These are phyloP conservation scores for Tardiomyces depauwii DNA, from an alignment of 1,139 yeast species.

Conservation along the genomic window DNA sequence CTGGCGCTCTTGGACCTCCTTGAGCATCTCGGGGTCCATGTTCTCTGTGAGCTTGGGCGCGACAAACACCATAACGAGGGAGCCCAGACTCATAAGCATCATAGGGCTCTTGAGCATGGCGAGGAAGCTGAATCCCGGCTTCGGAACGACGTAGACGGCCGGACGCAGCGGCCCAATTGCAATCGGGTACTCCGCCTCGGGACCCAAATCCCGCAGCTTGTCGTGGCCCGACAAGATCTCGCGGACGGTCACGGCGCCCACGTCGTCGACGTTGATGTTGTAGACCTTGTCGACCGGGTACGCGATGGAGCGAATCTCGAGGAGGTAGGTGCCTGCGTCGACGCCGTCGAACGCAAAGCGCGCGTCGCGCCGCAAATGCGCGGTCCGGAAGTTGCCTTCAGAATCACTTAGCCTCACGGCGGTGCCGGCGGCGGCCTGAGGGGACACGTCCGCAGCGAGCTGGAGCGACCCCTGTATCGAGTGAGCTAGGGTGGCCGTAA, in stretches of 20 bases:
- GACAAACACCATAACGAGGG: slow-evolving; percentile 24
- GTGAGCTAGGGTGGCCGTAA: too few species aligned
- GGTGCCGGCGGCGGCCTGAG: too few species aligned
- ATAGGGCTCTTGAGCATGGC: slow-evolving; percentile 27
- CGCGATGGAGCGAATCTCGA: slow-evolving; percentile 17
- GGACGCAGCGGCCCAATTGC: slow-evolving; percentile 4
- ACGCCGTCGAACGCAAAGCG: slow-evolving; percentile 7
- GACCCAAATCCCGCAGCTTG: slow-evolving; percentile 17
- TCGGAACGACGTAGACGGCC: slow-evolving; percentile 13
- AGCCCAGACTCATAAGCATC: slow-evolving; percentile 25
- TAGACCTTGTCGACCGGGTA: slow-evolving; percentile 10
- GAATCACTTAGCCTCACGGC: too few species aligned
- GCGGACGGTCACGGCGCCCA: slow-evolving; percentile 12
- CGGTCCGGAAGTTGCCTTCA: neutral
- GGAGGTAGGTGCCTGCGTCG: slow-evolving; percentile 7
- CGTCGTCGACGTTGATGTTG: slow-evolving; percentile 7
- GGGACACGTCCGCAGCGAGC: too few species aligned
- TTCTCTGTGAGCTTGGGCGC: slow-evolving; percentile 23
- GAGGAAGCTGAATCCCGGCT: slow-evolving; percentile 24
- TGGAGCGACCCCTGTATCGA: too few species aligned
- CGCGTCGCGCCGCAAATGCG: neutral
- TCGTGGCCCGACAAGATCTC: slow-evolving; percentile 21
- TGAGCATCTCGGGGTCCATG: slow-evolving; percentile 27
- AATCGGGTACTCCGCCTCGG: slow-evolving; percentile 20
- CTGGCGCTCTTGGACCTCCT: slow-evolving; percentile 20